phyloP scores from a whole-genome alignment of 73 alveolate genomes.

The Tetrahymena elliotti region DNA sequence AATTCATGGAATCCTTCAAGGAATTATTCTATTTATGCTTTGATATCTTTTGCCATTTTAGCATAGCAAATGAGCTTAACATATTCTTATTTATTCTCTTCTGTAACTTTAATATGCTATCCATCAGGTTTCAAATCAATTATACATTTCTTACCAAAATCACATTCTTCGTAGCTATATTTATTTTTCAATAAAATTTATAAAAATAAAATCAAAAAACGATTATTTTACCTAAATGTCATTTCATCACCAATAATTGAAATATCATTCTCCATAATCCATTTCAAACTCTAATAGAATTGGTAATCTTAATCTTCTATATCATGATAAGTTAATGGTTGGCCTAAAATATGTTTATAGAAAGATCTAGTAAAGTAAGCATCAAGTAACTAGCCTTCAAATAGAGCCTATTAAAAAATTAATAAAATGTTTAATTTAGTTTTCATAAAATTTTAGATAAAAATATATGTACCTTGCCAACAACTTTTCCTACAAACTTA shows the following conservation, averaged over 20 bases:
- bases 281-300: constrained; percentile 79
- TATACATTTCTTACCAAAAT: constrained; percentile 78
- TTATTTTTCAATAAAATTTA: not conserved
- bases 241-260: constrained; percentile 22
- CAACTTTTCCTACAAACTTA: constrained; percentile 97
- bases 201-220: too few species aligned
- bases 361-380: constrained; percentile 94
- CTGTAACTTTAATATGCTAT: constrained; percentile 77
- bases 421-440: constrained; percentile 8
- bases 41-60: constrained; percentile 56
- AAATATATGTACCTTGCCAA: constrained; percentile 98
- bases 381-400: constrained; percentile 85
- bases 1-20: constrained; percentile 95
- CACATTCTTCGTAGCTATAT: constrained; percentile 54
- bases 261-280: constrained; percentile 75
- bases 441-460: too few species aligned
- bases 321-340: constrained; percentile 87
- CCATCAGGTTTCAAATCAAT: constrained; percentile 88
- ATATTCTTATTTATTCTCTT: constrained; percentile 48
- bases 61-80: constrained; percentile 24
- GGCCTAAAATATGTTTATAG: constrained; percentile 95
- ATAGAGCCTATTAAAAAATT: constrained; percentile 42
- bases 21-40: constrained; percentile 71
- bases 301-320: constrained; percentile 97
- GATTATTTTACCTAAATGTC: constrained; percentile 2